Evolutionary conservation across 768 basidiomycete species (phyloP), one percentile per base, ranked within the genome.

Genomic region (Tremella fuciformis): DNA sequence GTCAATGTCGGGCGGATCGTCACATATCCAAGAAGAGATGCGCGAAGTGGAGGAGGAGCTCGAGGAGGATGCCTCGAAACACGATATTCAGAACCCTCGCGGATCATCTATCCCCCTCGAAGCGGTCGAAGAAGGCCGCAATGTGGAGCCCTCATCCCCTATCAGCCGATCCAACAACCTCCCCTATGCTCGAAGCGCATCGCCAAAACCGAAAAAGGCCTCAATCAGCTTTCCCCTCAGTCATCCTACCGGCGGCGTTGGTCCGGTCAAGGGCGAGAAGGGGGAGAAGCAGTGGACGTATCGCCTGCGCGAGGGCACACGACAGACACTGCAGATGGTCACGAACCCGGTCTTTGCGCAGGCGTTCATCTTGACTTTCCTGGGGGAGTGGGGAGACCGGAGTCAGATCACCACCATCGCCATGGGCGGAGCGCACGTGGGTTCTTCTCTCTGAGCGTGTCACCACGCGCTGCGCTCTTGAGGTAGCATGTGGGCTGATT

Each of bases 371-470:
- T 81, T 99, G 59, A 98, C 94, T 0, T 97, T 97, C 78, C 81
- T 99, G n/a, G 96, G 93, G 9, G 96, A 99, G 78, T 98, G 96
- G 96, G 94, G 96, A 0, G 96, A 98, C 78, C 80, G 94, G 53
- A 94, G 91, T 71, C 94, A 99, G 79, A 91, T 98, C 67, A 88
- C 96, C 1, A 98, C 96, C 1, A 94, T 98, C 62, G 93, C 91
- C 4, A 80, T 98, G 53, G 94, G 89, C 1, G 93, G 93, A 21
- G 89, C 93, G 19, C 91, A 99, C 79, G 94, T 97, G 72, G 52
- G 84, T 81, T 18, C 39, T 18, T 26, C 40, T 18, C 13, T 57
- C 15, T 34, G n/a, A 25, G 19, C 46, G 24, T 50, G 19, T 22
- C 7, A 15, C 26, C 55, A 21, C 25, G 15, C 39, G 15, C 51